Percentiles rank a stretch among this genome's conserved stretches.
Conservation (phyloP, 106 monocot genomes). For the Apostasia shenzhenica region DNA sequence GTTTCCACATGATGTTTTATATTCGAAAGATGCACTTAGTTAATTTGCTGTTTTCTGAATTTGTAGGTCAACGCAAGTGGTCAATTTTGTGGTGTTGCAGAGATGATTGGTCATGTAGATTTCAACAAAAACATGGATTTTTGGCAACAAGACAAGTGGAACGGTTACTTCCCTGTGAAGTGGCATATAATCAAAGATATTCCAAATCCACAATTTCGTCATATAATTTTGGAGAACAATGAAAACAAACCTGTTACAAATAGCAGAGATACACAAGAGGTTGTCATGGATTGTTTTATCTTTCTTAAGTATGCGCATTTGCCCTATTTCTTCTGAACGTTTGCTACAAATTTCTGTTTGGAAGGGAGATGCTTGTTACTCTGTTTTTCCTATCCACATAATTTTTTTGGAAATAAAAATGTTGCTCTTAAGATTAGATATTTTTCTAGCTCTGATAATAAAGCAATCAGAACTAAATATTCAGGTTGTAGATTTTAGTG, state of each 20-base stretch:
- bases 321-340: no score
- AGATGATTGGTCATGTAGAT: slow-evolving; percentile 80
- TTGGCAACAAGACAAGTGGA: slow-evolving; percentile 95
- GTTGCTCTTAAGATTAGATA: no score
- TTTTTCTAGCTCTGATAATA: no score
- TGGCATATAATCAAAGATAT: slow-evolving; percentile 91
- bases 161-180: slow-evolving; percentile 81
- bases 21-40: no score
- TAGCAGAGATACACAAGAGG: slow-evolving; percentile 47
- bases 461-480: no score
- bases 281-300: not conserved
- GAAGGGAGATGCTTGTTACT: no score
- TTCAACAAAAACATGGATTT: slow-evolving; percentile 66
- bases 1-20: no score
- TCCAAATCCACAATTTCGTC: slow-evolving; percentile 40
- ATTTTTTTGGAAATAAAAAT: no score
- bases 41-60: not conserved
- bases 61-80: slow-evolving; percentile 89
- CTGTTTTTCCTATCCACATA: no score
- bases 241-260: slow-evolving; percentile 44
- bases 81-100: slow-evolving; percentile 64
- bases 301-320: not conserved
- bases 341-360: no score
- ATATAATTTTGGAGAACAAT: slow-evolving; percentile 64
- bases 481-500: no score